A percentile compares a stretch with the other conserved stretches of the same genome.
Evolutionary conservation across 2,329 filamentous ascomycete genomes (phyloP).

Genomic region (Fusarium abutilonis): DNA sequence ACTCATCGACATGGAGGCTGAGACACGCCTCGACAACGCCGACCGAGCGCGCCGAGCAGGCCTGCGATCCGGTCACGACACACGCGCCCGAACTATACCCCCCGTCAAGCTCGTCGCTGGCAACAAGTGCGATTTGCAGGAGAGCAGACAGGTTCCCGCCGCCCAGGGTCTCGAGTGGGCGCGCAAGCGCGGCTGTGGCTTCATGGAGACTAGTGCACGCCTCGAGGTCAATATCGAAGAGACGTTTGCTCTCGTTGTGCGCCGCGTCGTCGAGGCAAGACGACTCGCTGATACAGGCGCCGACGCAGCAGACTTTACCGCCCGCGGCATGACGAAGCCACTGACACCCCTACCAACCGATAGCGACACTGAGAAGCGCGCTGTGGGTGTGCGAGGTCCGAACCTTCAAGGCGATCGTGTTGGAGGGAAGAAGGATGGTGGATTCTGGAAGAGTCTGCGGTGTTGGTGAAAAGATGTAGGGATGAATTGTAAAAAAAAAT

Average conservation of each 20-base stretch:
- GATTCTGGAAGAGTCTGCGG: slow-evolving; percentile 66
- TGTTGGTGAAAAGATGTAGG: slow-evolving; percentile 59
- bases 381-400: slow-evolving; percentile 57
- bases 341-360: slow-evolving; percentile 61
- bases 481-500: not conserved
- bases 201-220: slow-evolving; percentile 89
- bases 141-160: slow-evolving; percentile 74
- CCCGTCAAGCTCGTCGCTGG: slow-evolving; percentile 86
- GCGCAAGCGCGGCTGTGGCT: slow-evolving; percentile 75
- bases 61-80: slow-evolving; percentile 46
- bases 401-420: slow-evolving; percentile 56
- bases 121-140: slow-evolving; percentile 85
- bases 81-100: slow-evolving; percentile 64
- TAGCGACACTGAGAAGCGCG: slow-evolving; percentile 57
- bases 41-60: slow-evolving; percentile 60
- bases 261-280: slow-evolving; percentile 68
- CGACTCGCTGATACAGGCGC: slow-evolving; percentile 60
- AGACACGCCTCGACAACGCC: slow-evolving; percentile 72
- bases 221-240: slow-evolving; percentile 91
- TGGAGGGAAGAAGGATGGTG: slow-evolving; percentile 53
- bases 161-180: slow-evolving; percentile 81
- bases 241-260: slow-evolving; percentile 78
- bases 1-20: slow-evolving; percentile 83
- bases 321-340: slow-evolving; percentile 66
- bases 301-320: slow-evolving; percentile 56